Evolutionary conservation across 2,329 filamentous ascomycete genomes (phyloP), one percentile per base, ranked within the genome.

Genomic region (Aureobasidium sp.): DNA sequence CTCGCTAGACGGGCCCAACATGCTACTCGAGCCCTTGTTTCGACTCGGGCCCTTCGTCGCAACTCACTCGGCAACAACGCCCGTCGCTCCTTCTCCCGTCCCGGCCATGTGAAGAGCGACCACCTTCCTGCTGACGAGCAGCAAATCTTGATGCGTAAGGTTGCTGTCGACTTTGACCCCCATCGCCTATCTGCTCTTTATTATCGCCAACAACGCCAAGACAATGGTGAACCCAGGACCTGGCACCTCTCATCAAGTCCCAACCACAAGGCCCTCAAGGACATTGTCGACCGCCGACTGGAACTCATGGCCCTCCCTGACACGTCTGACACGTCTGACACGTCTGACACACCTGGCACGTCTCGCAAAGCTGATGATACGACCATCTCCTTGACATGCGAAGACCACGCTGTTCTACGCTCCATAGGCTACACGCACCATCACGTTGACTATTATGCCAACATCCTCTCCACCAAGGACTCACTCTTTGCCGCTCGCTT

Each of bases 401-500:
- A 37, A 48, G 55, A 58, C 6, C 39, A 56, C 0, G 42, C 56
- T 8, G 62, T 66, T 6, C 55, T 74, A 5, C 41, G 39, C 1
- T 9, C 25, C 2, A 62, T 64, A 47, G 65, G 66, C 14, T 68
- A 66, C 61, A 56, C 44, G 27, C 17, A 65, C 5, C 31, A 66
- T 15, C 68, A 73, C 51, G 45, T 73, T 17, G 47, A 64, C 7
- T 29, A 44, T 5, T 72, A 69, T 68, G 65, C 69, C 20, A 52
- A 63, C 25, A 68, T 71, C 29, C 51, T 70, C 17, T 62, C 64
- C 14, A 41, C 56, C 15, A 20, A 47, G 14, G 66, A 72, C 58
- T 61, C 66, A 11, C 34, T 64, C 4, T 53, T 52, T 17, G 70
- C 69, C 34, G 69, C 68, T 2, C 52, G 49, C 4, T 49, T 61